Percentiles rank a stretch among this genome's conserved stretches.
phyloP scores from a whole-genome alignment of 2,329 filamentous ascomycete genomes.

The Fusarium zealandicum region DNA sequence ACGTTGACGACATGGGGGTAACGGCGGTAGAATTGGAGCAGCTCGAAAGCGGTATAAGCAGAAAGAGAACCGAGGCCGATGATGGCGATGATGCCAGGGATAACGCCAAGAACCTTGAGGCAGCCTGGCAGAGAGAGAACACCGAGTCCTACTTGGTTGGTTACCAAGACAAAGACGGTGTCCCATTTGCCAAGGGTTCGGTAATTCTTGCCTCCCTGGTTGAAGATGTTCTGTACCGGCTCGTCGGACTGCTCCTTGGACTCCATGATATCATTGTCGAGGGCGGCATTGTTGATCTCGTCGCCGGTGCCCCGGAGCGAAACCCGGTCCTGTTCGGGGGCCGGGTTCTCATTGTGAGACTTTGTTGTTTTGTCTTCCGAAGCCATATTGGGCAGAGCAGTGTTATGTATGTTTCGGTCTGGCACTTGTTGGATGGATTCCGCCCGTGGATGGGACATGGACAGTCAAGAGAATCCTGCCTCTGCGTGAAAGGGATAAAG shows the following conservation, averaged over 20 bases:
- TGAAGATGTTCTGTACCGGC: slow-evolving; percentile 38
- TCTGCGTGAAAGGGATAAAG: background rate
- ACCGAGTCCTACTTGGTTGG: slow-evolving; percentile 43
- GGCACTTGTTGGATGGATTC: background rate
- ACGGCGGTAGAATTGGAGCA: slow-evolving; percentile 71
- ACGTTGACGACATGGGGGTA: slow-evolving; percentile 74
- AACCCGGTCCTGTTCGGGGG: slow-evolving; percentile 7
- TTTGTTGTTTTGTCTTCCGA: slow-evolving; percentile 19
- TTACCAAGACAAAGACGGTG: slow-evolving; percentile 40
- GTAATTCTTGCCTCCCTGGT: slow-evolving; percentile 42
- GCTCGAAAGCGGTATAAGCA: slow-evolving; percentile 58
- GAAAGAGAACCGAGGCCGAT: slow-evolving; percentile 70
- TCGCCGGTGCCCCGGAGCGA: slow-evolving; percentile 18
- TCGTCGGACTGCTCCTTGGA: slow-evolving; percentile 28
- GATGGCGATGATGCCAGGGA: slow-evolving; percentile 72
- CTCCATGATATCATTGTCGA: slow-evolving; percentile 12
- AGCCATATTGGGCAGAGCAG: background rate
- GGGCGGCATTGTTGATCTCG: slow-evolving; percentile 17
- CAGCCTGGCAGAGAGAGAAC: slow-evolving; percentile 73
- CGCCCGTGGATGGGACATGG: background rate
- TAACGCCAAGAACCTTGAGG: slow-evolving; percentile 69
- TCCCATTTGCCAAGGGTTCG: slow-evolving; percentile 40
- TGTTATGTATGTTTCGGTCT: background rate
- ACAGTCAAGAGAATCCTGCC: background rate
- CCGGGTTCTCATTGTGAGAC: slow-evolving; percentile 21